A percentile compares a stretch with the other conserved stretches of the same genome.
Evolutionary conservation across 2,329 filamentous ascomycete genomes (phyloP).

Genomic region (Akanthomyces muscarius): DNA sequence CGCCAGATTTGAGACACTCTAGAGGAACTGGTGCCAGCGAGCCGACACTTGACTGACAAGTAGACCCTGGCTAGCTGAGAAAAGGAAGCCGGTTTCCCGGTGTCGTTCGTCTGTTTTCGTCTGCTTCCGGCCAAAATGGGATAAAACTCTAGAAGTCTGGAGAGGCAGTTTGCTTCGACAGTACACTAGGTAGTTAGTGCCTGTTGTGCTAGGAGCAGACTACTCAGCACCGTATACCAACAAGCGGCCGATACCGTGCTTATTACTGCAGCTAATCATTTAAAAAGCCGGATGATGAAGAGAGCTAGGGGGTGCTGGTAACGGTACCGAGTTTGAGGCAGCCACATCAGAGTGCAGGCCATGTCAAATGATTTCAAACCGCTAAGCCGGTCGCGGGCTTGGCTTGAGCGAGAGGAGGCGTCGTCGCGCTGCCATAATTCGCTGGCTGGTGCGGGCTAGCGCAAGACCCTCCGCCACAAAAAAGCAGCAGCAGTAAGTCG

Average conservation of each 20-base stretch:
- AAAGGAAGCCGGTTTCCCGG: background rate
- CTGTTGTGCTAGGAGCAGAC: background rate
- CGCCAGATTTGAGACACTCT: slow-evolving; percentile 2
- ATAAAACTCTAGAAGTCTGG: background rate
- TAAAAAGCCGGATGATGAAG: background rate
- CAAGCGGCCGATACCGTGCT: background rate
- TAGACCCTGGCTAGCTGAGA: background rate
- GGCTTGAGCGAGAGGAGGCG: slow-evolving; percentile 12
- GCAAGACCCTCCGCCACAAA: slow-evolving; percentile 13
- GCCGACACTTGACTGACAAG: background rate
- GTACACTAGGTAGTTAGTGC: background rate
- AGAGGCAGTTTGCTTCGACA: background rate
- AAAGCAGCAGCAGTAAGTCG: background rate
- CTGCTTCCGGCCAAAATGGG: background rate
- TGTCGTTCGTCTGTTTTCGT: background rate
- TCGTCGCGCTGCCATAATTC: slow-evolving; percentile 5
- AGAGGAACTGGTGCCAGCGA: background rate
- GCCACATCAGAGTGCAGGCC: background rate
- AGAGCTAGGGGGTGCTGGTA: background rate
- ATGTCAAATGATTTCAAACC: slow-evolving; percentile 2
- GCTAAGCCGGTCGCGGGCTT: slow-evolving; percentile 4
- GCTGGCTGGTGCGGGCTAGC: slow-evolving; percentile 5
- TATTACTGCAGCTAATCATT: background rate
- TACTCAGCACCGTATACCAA: background rate
- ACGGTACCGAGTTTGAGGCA: background rate